A percentile compares a stretch with the other conserved stretches of the same genome.
Evolutionary conservation across 305 asterid species (phyloP).

Genomic region (Fraxinus albicans): DNA sequence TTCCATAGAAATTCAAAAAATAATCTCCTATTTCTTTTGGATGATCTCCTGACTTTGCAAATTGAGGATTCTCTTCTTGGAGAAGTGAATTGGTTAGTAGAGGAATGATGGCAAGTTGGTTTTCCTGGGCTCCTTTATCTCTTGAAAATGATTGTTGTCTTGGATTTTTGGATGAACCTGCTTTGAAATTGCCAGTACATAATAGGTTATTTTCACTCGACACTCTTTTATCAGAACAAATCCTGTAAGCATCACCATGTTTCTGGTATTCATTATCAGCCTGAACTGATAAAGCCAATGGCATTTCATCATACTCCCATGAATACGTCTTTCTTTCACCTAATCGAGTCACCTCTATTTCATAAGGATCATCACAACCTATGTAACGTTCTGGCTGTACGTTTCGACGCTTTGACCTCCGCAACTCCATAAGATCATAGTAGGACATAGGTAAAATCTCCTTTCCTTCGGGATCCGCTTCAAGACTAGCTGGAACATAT

Average conservation of each 20-base stretch:
- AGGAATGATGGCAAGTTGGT: slow-evolving; percentile 34
- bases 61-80: slow-evolving; percentile 33
- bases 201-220: slow-evolving; percentile 22
- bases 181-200: slow-evolving; percentile 20
- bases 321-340: slow-evolving; percentile 56
- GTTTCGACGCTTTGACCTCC: slow-evolving; percentile 78
- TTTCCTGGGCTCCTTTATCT: slow-evolving; percentile 21
- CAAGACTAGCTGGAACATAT: slow-evolving; percentile 31
- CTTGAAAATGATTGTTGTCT: slow-evolving; percentile 1
- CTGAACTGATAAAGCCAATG: slow-evolving; percentile 68
- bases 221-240: slow-evolving; percentile 20
- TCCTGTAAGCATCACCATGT: slow-evolving; percentile 27
- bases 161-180: slow-evolving; percentile 21
- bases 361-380: slow-evolving; percentile 63
- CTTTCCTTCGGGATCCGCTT: slow-evolving; percentile 23
- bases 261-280: slow-evolving; percentile 52
- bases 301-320: slow-evolving; percentile 42
- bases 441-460: slow-evolving; percentile 39
- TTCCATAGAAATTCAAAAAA: slow-evolving; percentile 51
- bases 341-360: slow-evolving; percentile 62
- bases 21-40: slow-evolving; percentile 47
- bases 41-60: slow-evolving; percentile 35
- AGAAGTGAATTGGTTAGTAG: slow-evolving; percentile 23
- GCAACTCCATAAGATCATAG: slow-evolving; percentile 42
- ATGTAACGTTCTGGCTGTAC: slow-evolving; percentile 73